Evolutionary conservation across 768 basidiomycete genomes (phyloP).

Genomic region (Xanthoconium stramineum): DNA sequence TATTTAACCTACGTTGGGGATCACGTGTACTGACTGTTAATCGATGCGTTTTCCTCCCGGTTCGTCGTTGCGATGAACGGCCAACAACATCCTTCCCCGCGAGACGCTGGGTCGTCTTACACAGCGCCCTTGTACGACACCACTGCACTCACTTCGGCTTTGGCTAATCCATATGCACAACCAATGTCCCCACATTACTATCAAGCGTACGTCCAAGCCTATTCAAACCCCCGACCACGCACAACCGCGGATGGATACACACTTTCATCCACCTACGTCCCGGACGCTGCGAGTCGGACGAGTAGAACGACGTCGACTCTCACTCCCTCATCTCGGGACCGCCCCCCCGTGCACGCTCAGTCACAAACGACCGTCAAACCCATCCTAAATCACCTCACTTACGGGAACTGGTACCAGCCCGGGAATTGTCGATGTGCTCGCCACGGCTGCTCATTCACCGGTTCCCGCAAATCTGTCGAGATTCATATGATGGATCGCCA

Average conservation of each 20-base stretch:
- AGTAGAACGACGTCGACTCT: not conserved
- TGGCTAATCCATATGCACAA: conserved; percentile 31
- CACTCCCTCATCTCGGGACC: not conserved
- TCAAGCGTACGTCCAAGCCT: conserved; percentile 48
- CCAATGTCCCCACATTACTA: conserved; percentile 48
- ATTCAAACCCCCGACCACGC: conserved; percentile 13
- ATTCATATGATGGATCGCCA: conserved; percentile 90
- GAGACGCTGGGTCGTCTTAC: conserved; percentile 6
- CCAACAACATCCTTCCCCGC: conserved; percentile 11
- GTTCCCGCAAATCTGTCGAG: conserved; percentile 69
- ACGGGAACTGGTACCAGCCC: conserved; percentile 56
- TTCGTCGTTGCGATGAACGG: conserved; percentile 6
- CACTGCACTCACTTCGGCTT: conserved; percentile 20
- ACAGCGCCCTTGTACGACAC: conserved; percentile 21
- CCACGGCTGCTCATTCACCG: conserved; percentile 63
- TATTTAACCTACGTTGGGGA: not conserved
- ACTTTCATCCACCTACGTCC: conserved; percentile 37
- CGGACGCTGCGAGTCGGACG: conserved; percentile 9
- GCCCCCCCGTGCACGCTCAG: not conserved
- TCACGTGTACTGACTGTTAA: conserved; percentile 18
- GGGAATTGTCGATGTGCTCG: conserved; percentile 61
- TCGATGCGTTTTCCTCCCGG: not conserved
- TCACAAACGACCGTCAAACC: conserved; percentile 8
- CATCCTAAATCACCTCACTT: conserved; percentile 16
- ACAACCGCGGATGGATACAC: conserved; percentile 37